Conservation (phyloP, 805 yeast genomes). For the Wickerhamiella cacticola region DNA sequence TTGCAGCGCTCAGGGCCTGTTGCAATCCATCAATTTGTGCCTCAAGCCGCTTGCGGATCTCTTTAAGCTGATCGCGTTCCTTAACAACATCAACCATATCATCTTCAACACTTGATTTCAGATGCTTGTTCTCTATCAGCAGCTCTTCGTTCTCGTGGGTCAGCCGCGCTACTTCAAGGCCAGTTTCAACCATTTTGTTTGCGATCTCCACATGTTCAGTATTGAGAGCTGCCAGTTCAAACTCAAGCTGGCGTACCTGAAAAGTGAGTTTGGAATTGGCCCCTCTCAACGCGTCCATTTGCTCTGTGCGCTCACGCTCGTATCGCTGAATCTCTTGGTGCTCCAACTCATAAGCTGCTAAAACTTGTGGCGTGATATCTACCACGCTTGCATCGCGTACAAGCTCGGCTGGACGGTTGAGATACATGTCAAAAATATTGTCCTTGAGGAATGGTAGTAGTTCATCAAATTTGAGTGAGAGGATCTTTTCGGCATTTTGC, state of each 20-base stretch:
- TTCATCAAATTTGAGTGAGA: conserved; percentile 60
- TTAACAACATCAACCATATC: conserved; percentile 14
- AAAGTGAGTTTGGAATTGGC: conserved; percentile 62
- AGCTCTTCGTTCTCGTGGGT: conserved; percentile 63
- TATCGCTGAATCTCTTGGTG: conserved; percentile 56
- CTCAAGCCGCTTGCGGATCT: conserved; percentile 19
- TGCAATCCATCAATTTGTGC: conserved; percentile 22
- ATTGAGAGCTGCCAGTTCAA: conserved; percentile 54
- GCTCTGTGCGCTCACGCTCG: conserved; percentile 54
- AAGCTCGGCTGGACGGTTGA: conserved; percentile 51
- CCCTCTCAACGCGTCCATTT: conserved; percentile 45
- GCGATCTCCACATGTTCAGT: conserved; percentile 78
- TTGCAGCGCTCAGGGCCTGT: conserved; percentile 18
- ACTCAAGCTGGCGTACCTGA: conserved; percentile 62
- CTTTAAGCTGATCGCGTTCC: conserved; percentile 16
- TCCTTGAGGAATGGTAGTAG: conserved; percentile 69
- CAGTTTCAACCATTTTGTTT: conserved; percentile 71
- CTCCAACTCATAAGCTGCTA: conserved; percentile 61
- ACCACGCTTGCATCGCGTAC: conserved; percentile 70
- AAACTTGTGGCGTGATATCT: conserved; percentile 56
- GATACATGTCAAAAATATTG: conserved; percentile 59
- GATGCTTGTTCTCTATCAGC: conserved; percentile 13
- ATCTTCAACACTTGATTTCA: conserved; percentile 15
- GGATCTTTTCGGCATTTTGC: conserved; percentile 47
- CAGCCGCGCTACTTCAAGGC: conserved; percentile 62